Percentiles rank a stretch among this genome's conserved stretches.
Conservation (phyloP, 2,329 filamentous ascomycete genomes). For the Nectriaceae sp. region DNA sequence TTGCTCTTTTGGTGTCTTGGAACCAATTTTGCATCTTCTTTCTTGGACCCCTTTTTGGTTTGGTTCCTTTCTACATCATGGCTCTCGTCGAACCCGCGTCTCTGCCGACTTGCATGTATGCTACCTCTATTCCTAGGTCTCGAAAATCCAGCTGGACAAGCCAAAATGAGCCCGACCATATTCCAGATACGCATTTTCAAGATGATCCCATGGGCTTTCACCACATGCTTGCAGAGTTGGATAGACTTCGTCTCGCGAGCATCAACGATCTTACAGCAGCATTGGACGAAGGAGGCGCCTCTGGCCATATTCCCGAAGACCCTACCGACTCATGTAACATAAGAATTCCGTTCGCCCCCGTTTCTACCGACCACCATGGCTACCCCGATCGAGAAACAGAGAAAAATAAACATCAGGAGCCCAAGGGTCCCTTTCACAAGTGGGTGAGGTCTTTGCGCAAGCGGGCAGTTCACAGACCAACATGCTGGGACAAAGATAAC, state of each 20-base stretch:
- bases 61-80: conserved; percentile 35
- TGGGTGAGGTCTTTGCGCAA: conserved; percentile 73
- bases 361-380: too few species aligned
- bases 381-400: too few species aligned
- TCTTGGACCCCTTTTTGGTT: conserved; percentile 32
- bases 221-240: conserved; percentile 18
- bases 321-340: too few species aligned
- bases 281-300: too few species aligned
- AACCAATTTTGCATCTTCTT: conserved; percentile 35
- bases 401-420: background rate
- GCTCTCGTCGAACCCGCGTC: conserved; percentile 33
- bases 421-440: conserved; percentile 61
- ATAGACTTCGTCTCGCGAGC: conserved; percentile 27
- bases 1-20: conserved; percentile 48
- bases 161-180: too few species aligned
- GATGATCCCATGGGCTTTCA: conserved; percentile 4
- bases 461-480: conserved; percentile 47
- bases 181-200: conserved; percentile 22
- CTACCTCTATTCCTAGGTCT: conserved; percentile 40
- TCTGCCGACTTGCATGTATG: conserved; percentile 34
- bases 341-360: too few species aligned
- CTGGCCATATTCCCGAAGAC: too few species aligned
- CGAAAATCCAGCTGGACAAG: conserved; percentile 42
- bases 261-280: conserved; percentile 37
- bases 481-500: conserved; percentile 3